Evolutionary conservation across 768 basidiomycete genomes (phyloP).

Genomic region (Pleurotus pulmonarius): DNA sequence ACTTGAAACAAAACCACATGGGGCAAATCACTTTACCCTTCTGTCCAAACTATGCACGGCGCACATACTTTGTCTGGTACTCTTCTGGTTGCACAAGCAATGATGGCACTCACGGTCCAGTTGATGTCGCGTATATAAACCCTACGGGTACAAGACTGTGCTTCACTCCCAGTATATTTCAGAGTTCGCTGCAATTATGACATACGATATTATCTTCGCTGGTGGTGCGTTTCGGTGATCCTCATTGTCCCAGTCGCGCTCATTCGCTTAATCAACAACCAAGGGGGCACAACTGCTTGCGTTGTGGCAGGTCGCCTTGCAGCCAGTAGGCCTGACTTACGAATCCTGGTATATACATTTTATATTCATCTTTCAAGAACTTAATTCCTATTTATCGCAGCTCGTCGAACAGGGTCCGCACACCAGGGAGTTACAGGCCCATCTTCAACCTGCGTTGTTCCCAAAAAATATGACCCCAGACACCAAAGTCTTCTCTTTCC

Average conservation of each 20-base stretch:
- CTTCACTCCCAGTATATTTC: too few species aligned
- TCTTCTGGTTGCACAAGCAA: too few species aligned
- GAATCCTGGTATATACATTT: conserved; percentile 45
- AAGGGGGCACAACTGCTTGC: conserved; percentile 53
- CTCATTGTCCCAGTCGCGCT: not conserved
- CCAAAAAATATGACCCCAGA: conserved; percentile 26
- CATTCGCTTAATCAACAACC: not conserved
- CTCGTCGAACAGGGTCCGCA: conserved; percentile 40
- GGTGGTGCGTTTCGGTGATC: conserved; percentile 38
- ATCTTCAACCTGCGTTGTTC: conserved; percentile 38
- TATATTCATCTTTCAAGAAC: conserved; percentile 13
- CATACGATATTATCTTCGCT: conserved; percentile 51
- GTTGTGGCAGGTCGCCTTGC: conserved; percentile 55
- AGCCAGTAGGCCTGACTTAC: conserved; percentile 47
- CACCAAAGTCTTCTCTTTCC: conserved; percentile 30
- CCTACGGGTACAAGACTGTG: too few species aligned
- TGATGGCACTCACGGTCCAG: too few species aligned
- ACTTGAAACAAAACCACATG: too few species aligned
- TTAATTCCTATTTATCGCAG: conserved; percentile 14
- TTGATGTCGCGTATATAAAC: too few species aligned
- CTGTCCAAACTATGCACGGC: too few species aligned
- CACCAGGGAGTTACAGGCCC: conserved; percentile 27
- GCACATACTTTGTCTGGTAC: too few species aligned
- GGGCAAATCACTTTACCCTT: too few species aligned
- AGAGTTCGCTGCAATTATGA: too few species aligned